phyloP scores from a whole-genome alignment of 306 rosid species.

The Dalbergia cochinchinensis region DNA sequence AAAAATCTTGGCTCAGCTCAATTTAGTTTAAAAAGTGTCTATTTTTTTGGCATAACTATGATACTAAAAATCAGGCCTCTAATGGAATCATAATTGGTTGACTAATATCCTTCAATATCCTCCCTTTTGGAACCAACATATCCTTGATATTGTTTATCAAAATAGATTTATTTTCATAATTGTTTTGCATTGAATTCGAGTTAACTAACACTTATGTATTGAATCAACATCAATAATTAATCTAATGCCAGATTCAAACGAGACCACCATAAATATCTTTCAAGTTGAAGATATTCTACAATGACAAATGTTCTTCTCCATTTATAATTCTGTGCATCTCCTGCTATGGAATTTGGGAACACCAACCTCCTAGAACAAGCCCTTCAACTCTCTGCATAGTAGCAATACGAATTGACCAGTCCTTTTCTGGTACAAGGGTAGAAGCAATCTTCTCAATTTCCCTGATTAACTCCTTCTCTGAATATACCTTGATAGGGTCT shows the following conservation, averaged over 20 bases:
- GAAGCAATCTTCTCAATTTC: conserved; percentile 96
- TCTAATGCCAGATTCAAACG: conserved; percentile 35
- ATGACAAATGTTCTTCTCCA: conserved; percentile 11
- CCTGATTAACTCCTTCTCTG: conserved; percentile 93
- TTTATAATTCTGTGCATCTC: conserved; percentile 32
- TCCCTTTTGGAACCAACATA: conserved; percentile 10
- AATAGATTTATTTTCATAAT: background rate
- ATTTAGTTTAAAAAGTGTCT: conserved; percentile 24
- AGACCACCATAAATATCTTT: conserved; percentile 15
- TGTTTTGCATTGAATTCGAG: conserved; percentile 14
- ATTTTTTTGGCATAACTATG: conserved; percentile 10
- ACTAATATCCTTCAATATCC: background rate
- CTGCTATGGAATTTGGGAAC: conserved; percentile 28
- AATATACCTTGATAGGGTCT: conserved; percentile 91
- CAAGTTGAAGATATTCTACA: conserved; percentile 39
- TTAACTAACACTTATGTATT: conserved; percentile 7
- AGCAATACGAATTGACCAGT: conserved; percentile 94
- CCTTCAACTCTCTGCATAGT: conserved; percentile 98
- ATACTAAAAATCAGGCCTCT: conserved; percentile 29
- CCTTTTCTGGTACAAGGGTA: conserved; percentile 96
- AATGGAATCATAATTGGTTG: conserved; percentile 2
- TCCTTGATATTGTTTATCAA: conserved; percentile 31
- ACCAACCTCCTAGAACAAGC: conserved; percentile 92
- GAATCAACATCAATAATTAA: conserved; percentile 28
- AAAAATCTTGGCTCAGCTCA: conserved; percentile 1